A percentile compares a stretch with the other conserved stretches of the same genome.
These are phyloP conservation scores for Tylopilus sp. DNA, from an alignment of 1,284 basidiomycete species.

Conservation along the genomic window DNA sequence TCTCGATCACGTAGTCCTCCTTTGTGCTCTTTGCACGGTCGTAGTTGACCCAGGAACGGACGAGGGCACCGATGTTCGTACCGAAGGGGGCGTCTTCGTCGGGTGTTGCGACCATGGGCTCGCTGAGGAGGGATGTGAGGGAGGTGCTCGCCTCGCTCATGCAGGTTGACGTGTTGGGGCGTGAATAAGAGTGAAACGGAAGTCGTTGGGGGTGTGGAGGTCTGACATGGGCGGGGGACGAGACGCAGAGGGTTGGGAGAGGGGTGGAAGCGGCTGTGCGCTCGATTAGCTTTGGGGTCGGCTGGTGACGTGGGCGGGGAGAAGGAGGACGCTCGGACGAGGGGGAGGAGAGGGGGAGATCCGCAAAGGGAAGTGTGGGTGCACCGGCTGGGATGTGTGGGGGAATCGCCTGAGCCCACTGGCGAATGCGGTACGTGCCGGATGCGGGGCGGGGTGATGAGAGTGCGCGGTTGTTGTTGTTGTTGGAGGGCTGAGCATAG, in stretches of 20 bases:
- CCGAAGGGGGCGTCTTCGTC: constrained; percentile 32
- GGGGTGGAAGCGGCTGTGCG: constrained; percentile 30
- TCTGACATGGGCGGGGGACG: constrained; percentile 23
- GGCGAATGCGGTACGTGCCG: constrained; percentile 19
- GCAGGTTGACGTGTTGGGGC: constrained; percentile 19
- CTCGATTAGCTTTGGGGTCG: constrained; percentile 33
- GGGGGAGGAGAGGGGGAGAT: constrained; percentile 6
- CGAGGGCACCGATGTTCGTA: constrained; percentile 28
- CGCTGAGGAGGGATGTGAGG: constrained; percentile 32
- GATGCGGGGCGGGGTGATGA: constrained; percentile 1
- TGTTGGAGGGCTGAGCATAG: constrained; percentile 27
- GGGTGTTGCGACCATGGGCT: constrained; percentile 31
- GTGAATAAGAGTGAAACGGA: constrained; percentile 18
- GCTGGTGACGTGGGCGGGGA: constrained; percentile 22
- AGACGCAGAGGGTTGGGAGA: constrained; percentile 30
- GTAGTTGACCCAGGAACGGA: constrained; percentile 31
- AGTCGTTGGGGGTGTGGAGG: constrained; percentile 21
- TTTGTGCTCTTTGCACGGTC: constrained; percentile 23
- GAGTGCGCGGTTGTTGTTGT: constrained; percentile 7
- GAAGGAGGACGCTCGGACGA: constrained; percentile 16
- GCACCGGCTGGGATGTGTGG: constrained; percentile 32
- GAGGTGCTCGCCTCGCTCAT: constrained; percentile 34
- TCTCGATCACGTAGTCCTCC: constrained; percentile 28
- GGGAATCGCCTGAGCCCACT: constrained; percentile 32
- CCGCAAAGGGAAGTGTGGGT: constrained; percentile 26